These are phyloP conservation scores for Amborella trichopoda DNA, from an alignment of 164 flowering plant genomes.

Conservation along the genomic window DNA sequence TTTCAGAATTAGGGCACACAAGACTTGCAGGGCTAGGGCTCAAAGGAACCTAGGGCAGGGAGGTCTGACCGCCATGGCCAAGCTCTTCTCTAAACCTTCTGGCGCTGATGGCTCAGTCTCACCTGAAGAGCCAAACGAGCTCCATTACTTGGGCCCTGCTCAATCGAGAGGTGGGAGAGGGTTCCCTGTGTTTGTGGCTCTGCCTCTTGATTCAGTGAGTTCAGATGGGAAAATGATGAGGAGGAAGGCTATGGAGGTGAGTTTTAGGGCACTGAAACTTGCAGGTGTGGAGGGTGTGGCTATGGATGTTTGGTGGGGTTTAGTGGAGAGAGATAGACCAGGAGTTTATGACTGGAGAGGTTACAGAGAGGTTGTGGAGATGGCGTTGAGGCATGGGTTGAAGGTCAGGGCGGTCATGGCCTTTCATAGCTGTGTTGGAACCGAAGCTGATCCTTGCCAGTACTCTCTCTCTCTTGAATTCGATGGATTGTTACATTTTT, in stretches of 20 bases:
- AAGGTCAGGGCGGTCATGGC: conserved; percentile 63
- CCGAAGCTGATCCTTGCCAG: no score
- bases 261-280: conserved; percentile 30
- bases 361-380: conserved; percentile 35
- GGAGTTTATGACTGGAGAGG: conserved; percentile 45
- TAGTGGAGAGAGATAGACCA: conserved; percentile 54
- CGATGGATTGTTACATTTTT: no score
- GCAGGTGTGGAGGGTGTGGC: conserved; percentile 68
- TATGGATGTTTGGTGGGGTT: conserved; percentile 77
- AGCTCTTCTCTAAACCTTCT: conserved; percentile 19
- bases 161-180: conserved; percentile 16
- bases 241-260: conserved; percentile 25
- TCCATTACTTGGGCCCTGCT: conserved; percentile 19
- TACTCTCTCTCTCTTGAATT: no score
- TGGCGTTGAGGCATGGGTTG: conserved; percentile 34
- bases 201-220: conserved; percentile 30
- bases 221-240: conserved; percentile 16
- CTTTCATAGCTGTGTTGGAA: conserved; percentile 57
- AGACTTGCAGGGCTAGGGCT: no score
- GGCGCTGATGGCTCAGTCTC: conserved; percentile 20
- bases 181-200: conserved; percentile 41
- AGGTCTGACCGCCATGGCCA: no score
- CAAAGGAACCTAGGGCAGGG: no score
- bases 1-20: no score
- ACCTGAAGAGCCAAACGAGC: conserved; percentile 28